These are phyloP conservation scores for Xylariaceae sp. DNA, from an alignment of 2,329 filamentous ascomycete species.

Conservation along the genomic window DNA sequence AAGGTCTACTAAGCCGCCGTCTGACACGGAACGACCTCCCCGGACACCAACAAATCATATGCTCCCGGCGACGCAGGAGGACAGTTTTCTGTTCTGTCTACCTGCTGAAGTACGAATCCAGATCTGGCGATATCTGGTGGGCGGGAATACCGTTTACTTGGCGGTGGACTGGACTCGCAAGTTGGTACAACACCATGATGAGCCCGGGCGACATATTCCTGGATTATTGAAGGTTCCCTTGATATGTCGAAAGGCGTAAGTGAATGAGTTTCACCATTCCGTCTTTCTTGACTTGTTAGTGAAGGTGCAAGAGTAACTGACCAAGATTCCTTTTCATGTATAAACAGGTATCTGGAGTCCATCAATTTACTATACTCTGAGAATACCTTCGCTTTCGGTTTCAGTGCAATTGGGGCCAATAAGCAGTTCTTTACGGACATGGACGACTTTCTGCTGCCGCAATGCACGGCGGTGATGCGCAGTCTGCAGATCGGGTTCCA, in stretches of 20 bases:
- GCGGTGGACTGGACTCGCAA: constrained; percentile 11
- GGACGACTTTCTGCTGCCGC: constrained; percentile 14
- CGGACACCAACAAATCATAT: constrained; percentile 19
- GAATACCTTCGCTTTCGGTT: constrained; percentile 18
- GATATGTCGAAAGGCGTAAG: constrained; percentile 17
- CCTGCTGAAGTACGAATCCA: constrained; percentile 14
- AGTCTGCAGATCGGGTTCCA: constrained; percentile 19
- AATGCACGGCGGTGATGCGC: constrained; percentile 15
- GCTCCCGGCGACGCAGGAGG: constrained; percentile 12
- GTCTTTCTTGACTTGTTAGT: not conserved
- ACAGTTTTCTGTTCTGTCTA: constrained; percentile 16
- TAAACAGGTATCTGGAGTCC: constrained; percentile 16
- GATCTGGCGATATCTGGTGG: constrained; percentile 16
- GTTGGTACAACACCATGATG: constrained; percentile 15
- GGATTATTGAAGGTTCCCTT: constrained; percentile 14
- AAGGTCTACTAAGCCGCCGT: constrained; percentile 5
- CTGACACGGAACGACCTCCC: constrained; percentile 1
- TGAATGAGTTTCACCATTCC: not conserved
- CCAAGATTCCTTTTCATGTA: constrained; percentile 5
- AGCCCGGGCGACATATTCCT: constrained; percentile 14
- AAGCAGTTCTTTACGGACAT: constrained; percentile 17
- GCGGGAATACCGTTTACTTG: constrained; percentile 14
- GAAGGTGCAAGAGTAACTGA: not conserved
- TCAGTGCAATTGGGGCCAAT: constrained; percentile 13
- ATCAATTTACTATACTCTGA: constrained; percentile 18